These are phyloP conservation scores for Trichocomaceae sp. DNA, from an alignment of 2,329 filamentous ascomycete species.

Conservation along the genomic window DNA sequence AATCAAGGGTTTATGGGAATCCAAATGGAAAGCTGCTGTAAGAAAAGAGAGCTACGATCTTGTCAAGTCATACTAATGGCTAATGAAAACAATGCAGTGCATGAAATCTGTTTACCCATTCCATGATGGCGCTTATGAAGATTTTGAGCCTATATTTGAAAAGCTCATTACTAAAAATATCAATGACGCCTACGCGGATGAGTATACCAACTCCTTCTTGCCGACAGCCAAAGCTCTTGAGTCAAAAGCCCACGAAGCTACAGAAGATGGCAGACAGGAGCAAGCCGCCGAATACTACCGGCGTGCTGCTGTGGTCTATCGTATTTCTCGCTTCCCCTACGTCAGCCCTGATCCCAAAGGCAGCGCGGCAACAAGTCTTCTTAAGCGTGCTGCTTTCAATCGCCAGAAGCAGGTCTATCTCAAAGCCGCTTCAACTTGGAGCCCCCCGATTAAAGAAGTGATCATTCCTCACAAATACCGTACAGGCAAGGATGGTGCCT, in stretches of 20 bases:
- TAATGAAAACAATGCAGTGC: conserved; percentile 31
- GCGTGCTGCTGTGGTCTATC: conserved; percentile 65
- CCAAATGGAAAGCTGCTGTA: conserved; percentile 66
- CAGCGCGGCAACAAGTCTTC: conserved; percentile 19
- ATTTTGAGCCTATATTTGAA: conserved; percentile 65
- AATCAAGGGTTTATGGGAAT: conserved; percentile 63
- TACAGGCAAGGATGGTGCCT: conserved; percentile 45
- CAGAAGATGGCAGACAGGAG: conserved; percentile 43
- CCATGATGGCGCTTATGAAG: conserved; percentile 62
- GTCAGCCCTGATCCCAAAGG: conserved; percentile 20
- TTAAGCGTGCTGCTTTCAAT: conserved; percentile 59
- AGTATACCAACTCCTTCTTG: conserved; percentile 59
- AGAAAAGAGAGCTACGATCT: conserved; percentile 19
- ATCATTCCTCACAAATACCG: conserved; percentile 53
- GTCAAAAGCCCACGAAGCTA: conserved; percentile 46
- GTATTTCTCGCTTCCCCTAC: conserved; percentile 64
- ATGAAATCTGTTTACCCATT: conserved; percentile 63
- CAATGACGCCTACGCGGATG: conserved; percentile 59
- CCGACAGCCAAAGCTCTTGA: conserved; percentile 55
- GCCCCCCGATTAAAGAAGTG: conserved; percentile 56
- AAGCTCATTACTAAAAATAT: conserved; percentile 54
- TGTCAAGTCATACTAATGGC: not conserved
- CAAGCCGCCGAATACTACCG: conserved; percentile 59
- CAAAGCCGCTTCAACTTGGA: conserved; percentile 51
- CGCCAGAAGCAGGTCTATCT: conserved; percentile 59